These are phyloP conservation scores for Dunaliella primolecta DNA, from an alignment of 139 green algal species.

Conservation along the genomic window DNA sequence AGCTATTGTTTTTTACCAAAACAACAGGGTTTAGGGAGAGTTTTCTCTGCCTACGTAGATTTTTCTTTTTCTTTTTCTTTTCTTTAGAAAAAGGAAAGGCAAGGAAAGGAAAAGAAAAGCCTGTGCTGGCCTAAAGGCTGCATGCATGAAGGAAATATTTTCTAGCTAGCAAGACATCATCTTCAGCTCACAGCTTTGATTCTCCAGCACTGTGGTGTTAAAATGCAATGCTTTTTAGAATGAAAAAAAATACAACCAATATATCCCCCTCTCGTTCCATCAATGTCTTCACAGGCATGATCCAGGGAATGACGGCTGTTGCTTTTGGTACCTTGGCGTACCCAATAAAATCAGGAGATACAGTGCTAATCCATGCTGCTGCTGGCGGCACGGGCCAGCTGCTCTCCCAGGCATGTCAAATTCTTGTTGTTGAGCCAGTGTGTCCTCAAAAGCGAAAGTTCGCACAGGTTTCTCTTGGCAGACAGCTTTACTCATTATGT, in stretches of 20 bases:
- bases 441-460: too few species aligned
- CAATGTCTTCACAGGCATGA: not conserved
- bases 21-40: too few species aligned
- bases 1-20: too few species aligned
- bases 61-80: too few species aligned
- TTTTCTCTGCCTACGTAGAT: too few species aligned
- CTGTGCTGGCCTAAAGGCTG: too few species aligned
- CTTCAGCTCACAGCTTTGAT: too few species aligned
- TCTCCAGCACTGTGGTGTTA: not conserved
- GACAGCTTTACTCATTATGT: not conserved
- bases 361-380: slow-evolving; percentile 41
- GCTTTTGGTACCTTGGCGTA: slow-evolving; percentile 21
- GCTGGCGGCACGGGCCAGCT: slow-evolving; percentile 39
- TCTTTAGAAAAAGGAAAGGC: too few species aligned
- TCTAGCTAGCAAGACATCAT: not conserved
- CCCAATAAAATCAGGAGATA: slow-evolving; percentile 18
- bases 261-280: too few species aligned
- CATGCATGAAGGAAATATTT: too few species aligned
- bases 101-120: too few species aligned
- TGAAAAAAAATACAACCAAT: too few species aligned
- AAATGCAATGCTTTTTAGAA: not conserved
- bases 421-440: not conserved
- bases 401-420: slow-evolving; percentile 30
- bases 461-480: not conserved
- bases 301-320: slow-evolving; percentile 38